A percentile compares a stretch with the other conserved stretches of the same genome.
phyloP scores from a whole-genome alignment of 2,329 filamentous ascomycete genomes.

The Sporothrix phasma region DNA sequence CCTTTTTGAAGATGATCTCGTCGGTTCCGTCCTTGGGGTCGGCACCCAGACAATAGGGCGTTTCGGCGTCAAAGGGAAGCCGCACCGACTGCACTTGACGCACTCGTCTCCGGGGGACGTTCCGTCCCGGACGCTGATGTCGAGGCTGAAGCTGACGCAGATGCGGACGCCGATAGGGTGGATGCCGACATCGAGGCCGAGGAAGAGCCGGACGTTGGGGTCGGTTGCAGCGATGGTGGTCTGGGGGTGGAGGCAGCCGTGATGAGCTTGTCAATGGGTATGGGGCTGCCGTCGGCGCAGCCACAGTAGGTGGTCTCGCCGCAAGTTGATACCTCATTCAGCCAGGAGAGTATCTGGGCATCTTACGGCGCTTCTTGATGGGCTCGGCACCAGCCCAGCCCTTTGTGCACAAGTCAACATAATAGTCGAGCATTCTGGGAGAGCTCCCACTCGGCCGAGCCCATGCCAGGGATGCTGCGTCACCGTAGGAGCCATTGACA shows the following conservation, averaged over 20 bases:
- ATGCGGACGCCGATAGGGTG: no score
- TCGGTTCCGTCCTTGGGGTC: neutral
- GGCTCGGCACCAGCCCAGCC: constrained; percentile 14
- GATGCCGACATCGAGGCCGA: neutral
- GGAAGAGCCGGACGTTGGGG: neutral
- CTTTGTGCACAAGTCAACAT: neutral
- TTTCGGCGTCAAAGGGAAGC: neutral
- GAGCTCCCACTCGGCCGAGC: neutral
- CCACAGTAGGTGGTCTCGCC: constrained; percentile 24
- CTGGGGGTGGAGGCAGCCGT: neutral
- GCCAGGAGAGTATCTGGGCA: constrained; percentile 40
- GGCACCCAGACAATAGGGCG: constrained; percentile 10
- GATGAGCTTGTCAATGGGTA: neutral
- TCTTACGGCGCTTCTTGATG: constrained; percentile 19
- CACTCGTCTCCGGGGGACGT: neutral
- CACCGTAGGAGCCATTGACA: neutral
- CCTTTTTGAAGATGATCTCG: neutral
- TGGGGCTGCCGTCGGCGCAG: constrained; percentile 20
- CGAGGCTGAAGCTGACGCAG: neutral
- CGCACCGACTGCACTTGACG: neutral
- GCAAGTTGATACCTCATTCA: constrained; percentile 36
- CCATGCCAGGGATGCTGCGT: neutral
- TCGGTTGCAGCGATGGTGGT: neutral
- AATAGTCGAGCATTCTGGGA: constrained; percentile 5
- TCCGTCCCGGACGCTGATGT: neutral